phyloP scores from a whole-genome alignment of 345 rosid species.

The Syzygium aromaticum region DNA sequence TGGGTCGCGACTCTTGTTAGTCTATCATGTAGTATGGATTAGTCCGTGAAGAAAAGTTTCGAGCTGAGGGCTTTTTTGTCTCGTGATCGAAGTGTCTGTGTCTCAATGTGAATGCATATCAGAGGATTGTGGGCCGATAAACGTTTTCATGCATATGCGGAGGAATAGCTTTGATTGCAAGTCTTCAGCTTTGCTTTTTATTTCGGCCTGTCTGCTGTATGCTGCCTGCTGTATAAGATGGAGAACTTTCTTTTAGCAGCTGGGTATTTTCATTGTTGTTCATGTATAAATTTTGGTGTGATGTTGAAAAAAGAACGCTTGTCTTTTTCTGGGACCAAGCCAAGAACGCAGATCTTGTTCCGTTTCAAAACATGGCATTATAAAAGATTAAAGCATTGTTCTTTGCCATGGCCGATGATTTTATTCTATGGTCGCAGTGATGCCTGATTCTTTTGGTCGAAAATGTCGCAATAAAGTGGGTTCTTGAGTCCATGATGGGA shows the following conservation, averaged over 20 bases:
- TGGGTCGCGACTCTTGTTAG: too few species aligned
- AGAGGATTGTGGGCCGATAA: not conserved
- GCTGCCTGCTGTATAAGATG: slow-evolving; percentile 9
- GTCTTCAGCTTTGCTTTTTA: not conserved
- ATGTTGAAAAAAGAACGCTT: not conserved
- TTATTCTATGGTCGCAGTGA: not conserved
- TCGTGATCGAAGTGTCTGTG: not conserved
- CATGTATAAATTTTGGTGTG: not conserved
- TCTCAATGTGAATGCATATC: not conserved
- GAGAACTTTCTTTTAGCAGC: slow-evolving; percentile 3
- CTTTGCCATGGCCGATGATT: not conserved
- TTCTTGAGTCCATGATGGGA: not conserved
- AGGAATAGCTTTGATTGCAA: not conserved
- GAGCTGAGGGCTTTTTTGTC: not conserved
- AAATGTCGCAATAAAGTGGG: not conserved
- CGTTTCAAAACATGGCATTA: not conserved
- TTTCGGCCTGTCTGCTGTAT: slow-evolving; percentile 10
- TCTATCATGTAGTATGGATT: not conserved
- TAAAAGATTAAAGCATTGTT: not conserved
- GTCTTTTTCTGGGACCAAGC: not conserved
- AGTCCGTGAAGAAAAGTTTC: not conserved
- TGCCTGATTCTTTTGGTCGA: not conserved
- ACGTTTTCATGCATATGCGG: not conserved
- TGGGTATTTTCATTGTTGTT: not conserved
- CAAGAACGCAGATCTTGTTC: not conserved